Conservation (phyloP, 495 filamentous ascomycete genomes). For the Amniculicola lignicola region DNA sequence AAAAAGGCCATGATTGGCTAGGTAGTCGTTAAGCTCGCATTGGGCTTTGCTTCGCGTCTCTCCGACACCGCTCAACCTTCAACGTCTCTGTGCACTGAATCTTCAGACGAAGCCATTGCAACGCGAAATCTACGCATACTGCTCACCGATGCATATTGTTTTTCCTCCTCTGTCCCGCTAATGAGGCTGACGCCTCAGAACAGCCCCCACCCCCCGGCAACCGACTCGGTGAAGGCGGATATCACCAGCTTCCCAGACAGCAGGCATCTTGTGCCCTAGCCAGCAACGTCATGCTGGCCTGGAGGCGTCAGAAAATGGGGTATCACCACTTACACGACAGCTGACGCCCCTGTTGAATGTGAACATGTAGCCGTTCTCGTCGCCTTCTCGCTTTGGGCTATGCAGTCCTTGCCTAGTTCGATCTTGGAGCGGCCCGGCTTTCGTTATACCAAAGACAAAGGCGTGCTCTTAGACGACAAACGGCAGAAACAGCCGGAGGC, state of each 20-base stretch:
- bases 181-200: not conserved
- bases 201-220: not conserved
- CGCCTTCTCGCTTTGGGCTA: conserved; percentile 4
- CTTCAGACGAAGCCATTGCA: conserved; percentile 4
- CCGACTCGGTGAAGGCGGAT: conserved; percentile 11
- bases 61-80: conserved; percentile 2
- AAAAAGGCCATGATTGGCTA: too few species aligned
- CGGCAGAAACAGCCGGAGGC: conserved; percentile 25
- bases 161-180: conserved; percentile 1
- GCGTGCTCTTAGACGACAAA: conserved; percentile 7
- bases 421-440: not conserved
- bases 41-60: too few species aligned
- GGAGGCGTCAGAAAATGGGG: conserved; percentile 10
- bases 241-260: conserved; percentile 3
- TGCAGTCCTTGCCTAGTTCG: conserved; percentile 7
- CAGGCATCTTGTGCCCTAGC: not conserved
- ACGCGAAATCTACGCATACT: not conserved
- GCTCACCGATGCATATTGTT: conserved; percentile 19
- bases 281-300: conserved; percentile 4
- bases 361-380: not conserved
- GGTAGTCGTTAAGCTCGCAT: too few species aligned
- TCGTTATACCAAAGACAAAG: conserved; percentile 6
- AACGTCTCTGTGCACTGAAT: not conserved
- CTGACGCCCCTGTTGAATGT: conserved; percentile 16
- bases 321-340: conserved; percentile 4